phyloP scores from a whole-genome alignment of 1,284 basidiomycete species.

The Boletellus deceptivus region DNA sequence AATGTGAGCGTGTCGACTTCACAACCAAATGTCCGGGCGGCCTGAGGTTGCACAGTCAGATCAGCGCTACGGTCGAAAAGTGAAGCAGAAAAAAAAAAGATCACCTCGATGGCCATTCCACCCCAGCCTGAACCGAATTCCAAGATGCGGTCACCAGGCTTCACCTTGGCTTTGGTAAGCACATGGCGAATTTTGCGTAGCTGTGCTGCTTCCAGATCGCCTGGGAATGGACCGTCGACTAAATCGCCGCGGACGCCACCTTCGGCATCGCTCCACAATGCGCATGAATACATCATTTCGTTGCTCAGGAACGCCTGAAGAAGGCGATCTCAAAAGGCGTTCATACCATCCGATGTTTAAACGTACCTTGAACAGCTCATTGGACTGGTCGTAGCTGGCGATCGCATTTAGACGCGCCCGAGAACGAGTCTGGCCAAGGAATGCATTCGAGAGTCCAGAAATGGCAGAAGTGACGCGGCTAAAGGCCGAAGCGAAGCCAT shows the following conservation, averaged over 20 bases:
- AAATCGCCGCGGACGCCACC: slow-evolving; percentile 70
- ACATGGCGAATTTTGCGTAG: slow-evolving; percentile 78
- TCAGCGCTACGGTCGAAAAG: slow-evolving; percentile 4
- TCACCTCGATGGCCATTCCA: slow-evolving; percentile 82
- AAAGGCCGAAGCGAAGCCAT: slow-evolving; percentile 63
- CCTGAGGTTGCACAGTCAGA: slow-evolving; percentile 38
- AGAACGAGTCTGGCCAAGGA: slow-evolving; percentile 76
- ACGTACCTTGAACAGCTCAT: slow-evolving; percentile 70
- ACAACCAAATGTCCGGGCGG: slow-evolving; percentile 67
- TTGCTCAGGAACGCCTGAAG: slow-evolving; percentile 73
- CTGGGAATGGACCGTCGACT: slow-evolving; percentile 45
- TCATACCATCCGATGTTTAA: slow-evolving; percentile 6
- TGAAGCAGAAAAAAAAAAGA: not conserved
- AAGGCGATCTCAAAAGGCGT: slow-evolving; percentile 21
- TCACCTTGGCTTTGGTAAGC: slow-evolving; percentile 72
- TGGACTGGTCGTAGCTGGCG: slow-evolving; percentile 88
- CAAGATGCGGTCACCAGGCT: slow-evolving; percentile 75
- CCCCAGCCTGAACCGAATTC: slow-evolving; percentile 96
- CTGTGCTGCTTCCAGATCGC: slow-evolving; percentile 81
- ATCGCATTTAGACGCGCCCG: slow-evolving; percentile 82
- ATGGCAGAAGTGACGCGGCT: slow-evolving; percentile 65
- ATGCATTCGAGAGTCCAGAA: slow-evolving; percentile 73
- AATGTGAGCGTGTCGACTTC: slow-evolving; percentile 87
- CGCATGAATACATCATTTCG: slow-evolving; percentile 95
- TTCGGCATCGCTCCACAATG: slow-evolving; percentile 73